phyloP scores from a whole-genome alignment of 2,329 filamentous ascomycete species.

The Botrytis squamosa region DNA sequence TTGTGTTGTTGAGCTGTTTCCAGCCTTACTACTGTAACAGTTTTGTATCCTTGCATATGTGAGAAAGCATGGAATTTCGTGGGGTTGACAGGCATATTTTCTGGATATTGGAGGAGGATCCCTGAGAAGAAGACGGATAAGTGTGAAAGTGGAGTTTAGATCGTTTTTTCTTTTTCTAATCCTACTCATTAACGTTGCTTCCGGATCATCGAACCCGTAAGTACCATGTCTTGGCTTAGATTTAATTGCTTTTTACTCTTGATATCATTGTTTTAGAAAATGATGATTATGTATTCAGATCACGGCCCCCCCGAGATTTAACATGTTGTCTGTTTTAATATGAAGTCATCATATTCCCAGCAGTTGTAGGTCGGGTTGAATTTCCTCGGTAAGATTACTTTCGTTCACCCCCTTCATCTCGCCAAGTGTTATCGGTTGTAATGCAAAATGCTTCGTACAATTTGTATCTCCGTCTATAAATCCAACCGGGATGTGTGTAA shows the following conservation, averaged over 20 bases:
- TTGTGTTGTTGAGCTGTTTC: conserved; percentile 19
- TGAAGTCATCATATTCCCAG: conserved; percentile 6
- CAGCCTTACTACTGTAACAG: conserved; percentile 21
- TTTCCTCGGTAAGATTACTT: not conserved
- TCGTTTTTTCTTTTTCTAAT: conserved; percentile 1
- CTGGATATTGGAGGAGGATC: conserved; percentile 1
- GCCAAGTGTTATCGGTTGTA: conserved; percentile 1
- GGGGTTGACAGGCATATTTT: conserved; percentile 8
- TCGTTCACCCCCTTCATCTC: conserved; percentile 12
- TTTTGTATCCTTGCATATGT: conserved; percentile 16
- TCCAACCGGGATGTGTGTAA: not conserved
- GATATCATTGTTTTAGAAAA: conserved; percentile 1
- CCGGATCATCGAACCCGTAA: conserved; percentile 5
- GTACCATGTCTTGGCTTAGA: conserved; percentile 5
- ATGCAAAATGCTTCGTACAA: not conserved
- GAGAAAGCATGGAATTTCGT: conserved; percentile 18
- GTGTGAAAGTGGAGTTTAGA: conserved; percentile 10
- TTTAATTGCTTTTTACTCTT: conserved; percentile 12
- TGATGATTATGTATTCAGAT: not conserved
- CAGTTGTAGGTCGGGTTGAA: not conserved
- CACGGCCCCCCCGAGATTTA: not conserved
- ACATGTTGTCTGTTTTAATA: not conserved
- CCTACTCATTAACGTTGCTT: not conserved
- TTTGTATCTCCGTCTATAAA: not conserved
- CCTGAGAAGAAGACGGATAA: not conserved